These are phyloP conservation scores for Imleria badia DNA, from an alignment of 768 basidiomycete species.

Conservation along the genomic window DNA sequence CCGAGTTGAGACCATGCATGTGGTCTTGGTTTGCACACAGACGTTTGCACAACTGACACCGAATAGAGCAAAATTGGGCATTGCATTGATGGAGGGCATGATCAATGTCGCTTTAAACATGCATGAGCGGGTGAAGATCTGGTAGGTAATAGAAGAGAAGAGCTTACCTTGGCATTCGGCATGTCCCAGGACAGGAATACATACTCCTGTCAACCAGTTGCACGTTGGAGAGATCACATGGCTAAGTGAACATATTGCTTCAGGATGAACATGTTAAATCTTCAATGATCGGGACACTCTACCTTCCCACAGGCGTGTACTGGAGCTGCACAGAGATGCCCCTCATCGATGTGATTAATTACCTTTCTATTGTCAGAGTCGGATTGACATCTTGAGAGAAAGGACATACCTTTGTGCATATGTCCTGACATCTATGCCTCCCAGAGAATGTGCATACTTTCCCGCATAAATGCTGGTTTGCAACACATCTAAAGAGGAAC, in stretches of 20 bases:
- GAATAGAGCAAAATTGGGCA: conserved; percentile 49
- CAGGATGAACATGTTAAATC: background rate
- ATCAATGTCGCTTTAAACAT: conserved; percentile 37
- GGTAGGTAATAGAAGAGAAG: background rate
- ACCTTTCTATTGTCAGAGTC: conserved; percentile 33
- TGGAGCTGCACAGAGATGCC: conserved; percentile 53
- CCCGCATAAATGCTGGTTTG: conserved; percentile 56
- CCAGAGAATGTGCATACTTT: conserved; percentile 45
- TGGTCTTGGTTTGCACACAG: conserved; percentile 49
- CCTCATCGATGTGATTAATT: conserved; percentile 45
- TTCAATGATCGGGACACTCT: background rate
- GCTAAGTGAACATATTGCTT: conserved; percentile 26
- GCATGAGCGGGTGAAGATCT: background rate
- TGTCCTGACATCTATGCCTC: conserved; percentile 49
- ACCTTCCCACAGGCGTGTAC: conserved; percentile 59
- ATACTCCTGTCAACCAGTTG: conserved; percentile 25
- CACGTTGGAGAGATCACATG: conserved; percentile 40
- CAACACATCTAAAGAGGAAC: conserved; percentile 43
- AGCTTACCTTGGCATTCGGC: conserved; percentile 41
- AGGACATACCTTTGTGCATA: conserved; percentile 50
- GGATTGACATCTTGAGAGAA: background rate
- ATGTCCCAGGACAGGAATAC: conserved; percentile 44
- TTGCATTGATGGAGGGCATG: conserved; percentile 54
- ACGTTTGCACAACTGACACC: conserved; percentile 55
- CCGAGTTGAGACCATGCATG: conserved; percentile 47